These are phyloP conservation scores for Rhizopogon vesiculosus DNA, from an alignment of 768 basidiomycete species.

Conservation along the genomic window DNA sequence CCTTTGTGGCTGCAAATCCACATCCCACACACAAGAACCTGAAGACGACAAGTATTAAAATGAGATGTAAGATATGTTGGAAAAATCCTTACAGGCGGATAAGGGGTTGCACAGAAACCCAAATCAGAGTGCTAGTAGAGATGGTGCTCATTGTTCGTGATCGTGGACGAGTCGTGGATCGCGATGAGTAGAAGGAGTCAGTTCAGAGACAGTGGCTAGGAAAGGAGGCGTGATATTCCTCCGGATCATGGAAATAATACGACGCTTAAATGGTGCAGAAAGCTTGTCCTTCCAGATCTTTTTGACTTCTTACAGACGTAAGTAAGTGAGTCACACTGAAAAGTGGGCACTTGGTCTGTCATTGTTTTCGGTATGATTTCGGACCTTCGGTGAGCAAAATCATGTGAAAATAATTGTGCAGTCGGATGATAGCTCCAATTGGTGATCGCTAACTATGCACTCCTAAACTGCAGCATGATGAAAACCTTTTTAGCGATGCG, in stretches of 20 bases:
- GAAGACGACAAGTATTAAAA: constrained; percentile 2
- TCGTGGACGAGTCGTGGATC: background rate
- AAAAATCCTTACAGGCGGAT: constrained; percentile 46
- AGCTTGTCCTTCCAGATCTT: background rate
- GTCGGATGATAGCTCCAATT: no score
- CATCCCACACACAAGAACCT: constrained; percentile 51
- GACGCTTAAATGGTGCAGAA: background rate
- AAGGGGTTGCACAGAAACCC: constrained; percentile 58
- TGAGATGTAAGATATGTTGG: constrained; percentile 1
- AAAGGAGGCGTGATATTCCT: background rate
- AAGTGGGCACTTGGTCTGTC: background rate
- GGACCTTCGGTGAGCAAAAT: background rate
- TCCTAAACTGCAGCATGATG: no score
- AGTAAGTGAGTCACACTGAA: background rate
- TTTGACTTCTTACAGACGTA: background rate
- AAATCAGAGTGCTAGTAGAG: constrained; percentile 45
- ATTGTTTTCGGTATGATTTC: background rate
- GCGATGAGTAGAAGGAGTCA: background rate
- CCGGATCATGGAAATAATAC: background rate
- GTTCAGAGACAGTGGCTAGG: background rate
- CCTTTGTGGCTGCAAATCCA: constrained; percentile 57
- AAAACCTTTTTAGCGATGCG: no score
- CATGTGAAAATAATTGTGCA: no score
- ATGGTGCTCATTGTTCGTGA: constrained; percentile 12
- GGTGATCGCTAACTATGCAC: no score